Evolutionary conservation across 192 early-diverging fungal species (phyloP).

Genomic region (Paraglomus occultum): DNA sequence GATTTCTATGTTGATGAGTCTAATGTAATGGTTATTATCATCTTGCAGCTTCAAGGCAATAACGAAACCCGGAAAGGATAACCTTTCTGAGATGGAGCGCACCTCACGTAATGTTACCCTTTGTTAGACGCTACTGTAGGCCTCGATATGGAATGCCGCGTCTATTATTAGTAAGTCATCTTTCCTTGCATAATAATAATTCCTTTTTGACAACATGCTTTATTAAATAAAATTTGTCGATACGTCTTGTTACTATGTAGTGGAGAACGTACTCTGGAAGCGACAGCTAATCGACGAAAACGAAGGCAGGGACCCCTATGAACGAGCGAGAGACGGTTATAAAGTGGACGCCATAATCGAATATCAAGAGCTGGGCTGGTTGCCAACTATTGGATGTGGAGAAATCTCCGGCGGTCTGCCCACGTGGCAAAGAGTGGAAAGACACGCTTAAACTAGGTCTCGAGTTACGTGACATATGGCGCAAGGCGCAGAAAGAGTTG

Average conservation of each 20-base stretch:
- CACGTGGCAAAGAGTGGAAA: no score
- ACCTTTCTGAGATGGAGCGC: constrained; percentile 18
- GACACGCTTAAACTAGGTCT: no score
- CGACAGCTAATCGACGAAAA: constrained; percentile 25
- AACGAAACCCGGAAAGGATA: constrained; percentile 30
- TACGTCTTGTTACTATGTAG: no score
- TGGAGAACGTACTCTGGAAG: constrained; percentile 27
- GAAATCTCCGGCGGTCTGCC: no score
- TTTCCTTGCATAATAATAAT: constrained; percentile 11
- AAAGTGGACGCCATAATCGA: constrained; percentile 29
- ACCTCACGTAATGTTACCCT: constrained; percentile 23
- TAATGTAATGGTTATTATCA: constrained; percentile 9
- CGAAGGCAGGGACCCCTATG: constrained; percentile 27
- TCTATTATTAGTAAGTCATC: constrained; percentile 27
- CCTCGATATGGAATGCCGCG: neutral
- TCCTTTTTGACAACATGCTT: constrained; percentile 12
- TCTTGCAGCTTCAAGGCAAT: constrained; percentile 13
- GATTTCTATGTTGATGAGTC: constrained; percentile 5
- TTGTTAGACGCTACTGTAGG: constrained; percentile 6
- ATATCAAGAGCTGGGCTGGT: constrained; percentile 31
- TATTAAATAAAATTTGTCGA: neutral
- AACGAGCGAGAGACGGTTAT: constrained; percentile 27
- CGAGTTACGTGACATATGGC: no score
- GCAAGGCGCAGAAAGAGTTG: no score
- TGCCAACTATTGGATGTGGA: no score